Percentiles rank a stretch among this genome's conserved stretches.
phyloP scores from a whole-genome alignment of 306 rosid genomes.

The Quercus cerris region DNA sequence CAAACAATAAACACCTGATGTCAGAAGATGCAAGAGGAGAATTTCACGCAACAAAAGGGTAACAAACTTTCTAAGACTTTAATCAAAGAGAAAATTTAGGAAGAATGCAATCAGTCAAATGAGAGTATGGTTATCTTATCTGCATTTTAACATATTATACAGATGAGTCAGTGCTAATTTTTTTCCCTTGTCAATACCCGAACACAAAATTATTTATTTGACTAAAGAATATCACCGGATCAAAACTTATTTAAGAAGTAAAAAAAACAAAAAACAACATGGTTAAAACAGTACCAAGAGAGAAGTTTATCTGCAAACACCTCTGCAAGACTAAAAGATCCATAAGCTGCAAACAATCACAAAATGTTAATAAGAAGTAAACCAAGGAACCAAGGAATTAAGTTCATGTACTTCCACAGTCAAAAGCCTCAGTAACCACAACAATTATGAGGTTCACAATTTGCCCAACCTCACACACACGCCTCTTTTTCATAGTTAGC shows the following conservation, averaged over 20 bases:
- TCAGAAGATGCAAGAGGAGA: no score
- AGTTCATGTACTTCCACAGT: background rate
- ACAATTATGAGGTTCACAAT: background rate
- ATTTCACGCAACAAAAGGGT: background rate
- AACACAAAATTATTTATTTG: no score
- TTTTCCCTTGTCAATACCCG: no score
- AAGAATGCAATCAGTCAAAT: background rate
- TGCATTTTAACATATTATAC: no score
- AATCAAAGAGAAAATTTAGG: background rate
- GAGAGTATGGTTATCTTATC: background rate
- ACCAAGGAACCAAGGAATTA: background rate
- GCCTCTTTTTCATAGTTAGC: no score
- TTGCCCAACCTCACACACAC: background rate
- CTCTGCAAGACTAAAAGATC: conserved; percentile 55
- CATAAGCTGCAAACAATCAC: conserved; percentile 50
- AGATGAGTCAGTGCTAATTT: no score
- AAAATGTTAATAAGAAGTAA: background rate
- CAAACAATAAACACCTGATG: no score
- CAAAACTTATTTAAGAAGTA: background rate
- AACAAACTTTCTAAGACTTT: background rate
- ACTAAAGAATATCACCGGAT: no score
- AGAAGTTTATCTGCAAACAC: conserved; percentile 40
- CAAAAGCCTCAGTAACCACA: background rate
- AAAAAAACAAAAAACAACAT: background rate
- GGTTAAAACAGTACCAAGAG: conserved; percentile 36